Percentiles rank a stretch among this genome's conserved stretches.
These are phyloP conservation scores for Pythium phragmitis DNA, from an alignment of 352 stramenopile species.

Conservation along the genomic window DNA sequence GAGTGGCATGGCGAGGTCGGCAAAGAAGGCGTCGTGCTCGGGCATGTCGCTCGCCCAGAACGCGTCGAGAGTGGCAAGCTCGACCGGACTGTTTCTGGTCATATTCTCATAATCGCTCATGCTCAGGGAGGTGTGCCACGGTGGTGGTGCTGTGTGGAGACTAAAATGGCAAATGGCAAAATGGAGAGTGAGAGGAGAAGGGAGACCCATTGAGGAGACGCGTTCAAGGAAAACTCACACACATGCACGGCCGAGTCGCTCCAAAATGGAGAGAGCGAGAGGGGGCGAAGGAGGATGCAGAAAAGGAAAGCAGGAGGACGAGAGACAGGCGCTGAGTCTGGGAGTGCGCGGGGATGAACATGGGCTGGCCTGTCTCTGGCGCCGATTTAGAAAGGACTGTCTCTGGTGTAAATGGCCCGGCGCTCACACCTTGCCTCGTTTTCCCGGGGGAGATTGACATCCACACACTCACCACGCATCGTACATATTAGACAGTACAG, in stretches of 20 bases:
- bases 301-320: background rate
- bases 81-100: conserved; percentile 7
- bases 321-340: background rate
- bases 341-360: background rate
- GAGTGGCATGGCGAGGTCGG: conserved; percentile 18
- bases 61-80: conserved; percentile 18
- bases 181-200: conserved; percentile 4
- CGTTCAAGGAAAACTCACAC: background rate
- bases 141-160: background rate
- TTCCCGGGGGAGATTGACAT: no score
- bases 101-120: background rate
- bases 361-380: background rate
- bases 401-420: no score
- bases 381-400: background rate
- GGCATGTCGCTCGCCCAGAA: conserved; percentile 18
- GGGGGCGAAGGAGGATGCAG: background rate
- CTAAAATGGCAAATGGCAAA: background rate
- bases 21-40: conserved; percentile 16
- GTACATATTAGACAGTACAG: no score
- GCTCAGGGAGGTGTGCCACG: background rate
- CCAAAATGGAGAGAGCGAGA: conserved; percentile 4
- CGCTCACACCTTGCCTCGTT: no score
- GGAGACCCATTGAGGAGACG: conserved; percentile 7
- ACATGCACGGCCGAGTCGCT: background rate
- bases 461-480: no score